A percentile compares a stretch with the other conserved stretches of the same genome.
These are phyloP conservation scores for Phanerochaete sordida DNA, from an alignment of 768 basidiomycete species.

Conservation along the genomic window DNA sequence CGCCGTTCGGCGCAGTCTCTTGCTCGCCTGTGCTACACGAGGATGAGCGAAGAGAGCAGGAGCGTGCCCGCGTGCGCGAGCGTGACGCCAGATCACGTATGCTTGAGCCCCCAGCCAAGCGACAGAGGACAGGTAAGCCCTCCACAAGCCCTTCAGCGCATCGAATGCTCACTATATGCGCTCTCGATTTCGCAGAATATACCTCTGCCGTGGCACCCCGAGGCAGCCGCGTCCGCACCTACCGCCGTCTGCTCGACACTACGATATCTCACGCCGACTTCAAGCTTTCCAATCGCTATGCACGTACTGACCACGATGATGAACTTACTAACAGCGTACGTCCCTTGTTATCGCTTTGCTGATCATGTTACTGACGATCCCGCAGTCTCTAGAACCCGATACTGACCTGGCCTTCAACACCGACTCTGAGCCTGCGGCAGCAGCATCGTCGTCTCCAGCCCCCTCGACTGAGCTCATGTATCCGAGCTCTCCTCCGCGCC, in stretches of 20 bases:
- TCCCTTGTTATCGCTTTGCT: neutral
- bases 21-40: neutral
- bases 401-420: neutral
- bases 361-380: no score
- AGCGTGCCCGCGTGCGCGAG: neutral
- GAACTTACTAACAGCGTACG: neutral
- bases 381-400: neutral
- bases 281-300: neutral
- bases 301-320: neutral
- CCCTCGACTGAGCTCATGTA: neutral
- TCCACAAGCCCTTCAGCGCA: neutral
- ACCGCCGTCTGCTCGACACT: neutral
- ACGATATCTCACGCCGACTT: neutral
- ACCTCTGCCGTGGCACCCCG: neutral
- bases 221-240: neutral
- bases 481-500: neutral
- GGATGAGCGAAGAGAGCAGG: neutral
- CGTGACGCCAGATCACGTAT: no score
- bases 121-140: neutral
- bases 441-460: neutral
- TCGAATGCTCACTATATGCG: neutral
- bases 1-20: neutral
- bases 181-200: no score
- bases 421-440: neutral
- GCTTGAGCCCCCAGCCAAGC: neutral